Evolutionary conservation across 2,329 filamentous ascomycete species (phyloP), one percentile per base, ranked within the genome.

Genomic region (Pyrenophora graminea): DNA sequence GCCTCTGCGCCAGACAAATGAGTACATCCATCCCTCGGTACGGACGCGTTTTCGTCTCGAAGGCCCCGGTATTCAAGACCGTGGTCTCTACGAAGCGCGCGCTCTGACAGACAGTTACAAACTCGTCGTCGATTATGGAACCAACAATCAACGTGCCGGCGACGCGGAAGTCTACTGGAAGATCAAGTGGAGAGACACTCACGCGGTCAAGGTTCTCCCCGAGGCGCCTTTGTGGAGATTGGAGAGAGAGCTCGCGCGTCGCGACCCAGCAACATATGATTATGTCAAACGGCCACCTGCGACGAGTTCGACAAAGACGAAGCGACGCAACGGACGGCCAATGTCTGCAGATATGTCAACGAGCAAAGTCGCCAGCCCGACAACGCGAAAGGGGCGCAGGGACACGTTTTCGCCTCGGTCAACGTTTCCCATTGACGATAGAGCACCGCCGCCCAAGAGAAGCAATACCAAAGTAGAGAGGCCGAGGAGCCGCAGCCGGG

Each of bases 11-110:
- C 71, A 80, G 49, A 81, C 79, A 19, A 74, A 78, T 56, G 79
- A 82, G 64, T 81, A 81, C 59, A 76, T 82, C 25, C 79, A 82
- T 59, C 74, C 79, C 4, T 77, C 70, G 4, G 79, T 77, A 4
- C 75, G 79, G 17, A 69, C 77, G 0, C 73, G 79, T 12, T 58
- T 76, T 38, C 73, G 73, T 10, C 71, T 80, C 4, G 61, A 71
- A 51, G 79, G 79, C 3, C 79, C 79, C 1, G 79, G 79, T 3
- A 56, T 74, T 36, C 63, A 74, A 31, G 79, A 81, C 63, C 71
- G 69, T 31, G 76, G 76, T 38, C 36, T 61, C 21, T 82, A 81
- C 62, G 73, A 78, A 17, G 63, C 62, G 67, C 75, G 57, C 51
- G 74, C 76, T 3, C 66, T 81, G 5, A 65, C 79, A 15, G 68